Evolutionary conservation across 164 flowering plant genomes (phyloP), one percentile per base, ranked within the genome.

Genomic region (Liriodendron chinense): DNA sequence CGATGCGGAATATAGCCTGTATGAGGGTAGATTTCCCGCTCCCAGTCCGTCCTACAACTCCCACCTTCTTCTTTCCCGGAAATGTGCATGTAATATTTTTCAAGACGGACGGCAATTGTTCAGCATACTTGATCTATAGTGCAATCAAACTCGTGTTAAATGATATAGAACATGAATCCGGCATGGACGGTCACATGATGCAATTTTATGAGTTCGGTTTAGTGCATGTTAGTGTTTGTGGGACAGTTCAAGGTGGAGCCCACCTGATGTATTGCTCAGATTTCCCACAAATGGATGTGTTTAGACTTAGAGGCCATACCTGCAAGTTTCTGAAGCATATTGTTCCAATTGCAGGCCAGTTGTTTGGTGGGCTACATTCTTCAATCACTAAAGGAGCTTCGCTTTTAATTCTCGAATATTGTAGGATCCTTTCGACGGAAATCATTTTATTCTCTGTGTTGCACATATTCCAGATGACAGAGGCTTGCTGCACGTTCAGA

Each of bases 361-460:
- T 86, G 74, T 53, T 78, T 68, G 89, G 89, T 59, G 91, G 98
- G 71, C 88, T 89, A 74, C 79, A 69, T 28, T 88, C 86, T 76
- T 90, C 90, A 77, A 90, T 89, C 72, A 89, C 84, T 57, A 93
- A 84, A 77, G 97, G 89, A 28, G 97, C 92, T 86, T 94, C 98
- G 81, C 97, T 91, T 47, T 79, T 47, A 78, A 93, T 63, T 23
- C 83, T 93, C 26, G 97, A 86, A 78, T 94, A 94, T 84, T 94
- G 98, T 64, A 94, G 86, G 68, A 94, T 91, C 81, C 97, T 87
- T 83, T 94, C 98, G 3, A 94, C 97, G 59, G 98, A 94, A 28
- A 94, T 94, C 94, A 94, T 94, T 83, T 93, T 91, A 70, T 91
- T 93, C 77, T 94, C 98, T 48, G 98, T 93, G 79, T 94, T 93